Conservation (phyloP, 306 rosid species). For the Quercus mongolica region DNA sequence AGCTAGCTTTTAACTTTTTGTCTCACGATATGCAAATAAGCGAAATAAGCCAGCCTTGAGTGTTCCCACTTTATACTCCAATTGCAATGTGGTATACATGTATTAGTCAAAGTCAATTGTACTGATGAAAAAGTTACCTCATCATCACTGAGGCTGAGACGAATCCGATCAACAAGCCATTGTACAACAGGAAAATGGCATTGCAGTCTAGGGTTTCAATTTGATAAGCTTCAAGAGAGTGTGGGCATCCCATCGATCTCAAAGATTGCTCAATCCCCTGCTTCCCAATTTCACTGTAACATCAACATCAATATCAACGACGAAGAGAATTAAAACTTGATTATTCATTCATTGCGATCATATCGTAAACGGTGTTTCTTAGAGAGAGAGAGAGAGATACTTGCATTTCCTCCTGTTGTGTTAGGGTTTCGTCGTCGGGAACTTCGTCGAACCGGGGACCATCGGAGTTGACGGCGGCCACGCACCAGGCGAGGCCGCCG, state of each 20-base stretch:
- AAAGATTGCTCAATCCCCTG: constrained; percentile 40
- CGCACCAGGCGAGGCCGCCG: constrained; percentile 39
- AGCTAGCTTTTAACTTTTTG: too few species aligned
- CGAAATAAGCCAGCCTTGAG: too few species aligned
- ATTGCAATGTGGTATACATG: too few species aligned
- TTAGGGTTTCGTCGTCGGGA: constrained; percentile 6
- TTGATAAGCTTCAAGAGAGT: constrained; percentile 28
- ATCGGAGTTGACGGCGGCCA: constrained; percentile 23
- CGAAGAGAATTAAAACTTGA: background rate
- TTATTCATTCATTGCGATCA: too few species aligned
- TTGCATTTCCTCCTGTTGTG: constrained; percentile 24
- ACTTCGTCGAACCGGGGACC: background rate
- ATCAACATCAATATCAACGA: background rate
- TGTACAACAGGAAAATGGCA: constrained; percentile 34
- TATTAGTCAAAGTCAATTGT: too few species aligned
- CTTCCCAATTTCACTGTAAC: constrained; percentile 27
- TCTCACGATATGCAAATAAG: too few species aligned
- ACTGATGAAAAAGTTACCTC: constrained; percentile 15
- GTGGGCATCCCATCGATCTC: constrained; percentile 42
- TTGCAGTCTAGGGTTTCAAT: constrained; percentile 27
- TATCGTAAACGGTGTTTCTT: too few species aligned
- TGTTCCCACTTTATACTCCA: too few species aligned
- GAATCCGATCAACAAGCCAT: constrained; percentile 40
- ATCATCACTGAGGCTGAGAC: background rate
- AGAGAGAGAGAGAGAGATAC: constrained; percentile 18